A percentile compares a stretch with the other conserved stretches of the same genome.
phyloP scores from a whole-genome alignment of 306 rosid species.

The Quercus parvula region DNA sequence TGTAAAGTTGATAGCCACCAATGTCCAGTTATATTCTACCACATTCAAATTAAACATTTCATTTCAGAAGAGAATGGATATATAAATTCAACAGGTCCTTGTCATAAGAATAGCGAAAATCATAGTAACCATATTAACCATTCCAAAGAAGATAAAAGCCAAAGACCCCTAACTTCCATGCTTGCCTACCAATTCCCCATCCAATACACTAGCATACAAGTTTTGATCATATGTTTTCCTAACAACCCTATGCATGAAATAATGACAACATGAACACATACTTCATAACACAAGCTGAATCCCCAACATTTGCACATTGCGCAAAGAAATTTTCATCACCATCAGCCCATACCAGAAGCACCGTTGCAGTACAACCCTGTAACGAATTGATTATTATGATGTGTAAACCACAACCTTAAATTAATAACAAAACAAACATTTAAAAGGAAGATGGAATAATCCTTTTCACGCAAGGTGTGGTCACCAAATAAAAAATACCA shows the following conservation, averaged over 20 bases:
- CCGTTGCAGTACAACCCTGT: constrained; percentile 99
- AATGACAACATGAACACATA: constrained; percentile 31
- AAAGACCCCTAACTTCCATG: background rate
- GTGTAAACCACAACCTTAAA: constrained; percentile 14
- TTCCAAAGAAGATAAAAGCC: background rate
- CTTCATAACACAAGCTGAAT: constrained; percentile 85
- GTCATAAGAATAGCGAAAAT: background rate
- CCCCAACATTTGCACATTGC: constrained; percentile 98
- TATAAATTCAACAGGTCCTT: background rate
- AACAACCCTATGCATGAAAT: constrained; percentile 12
- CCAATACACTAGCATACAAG: constrained; percentile 6
- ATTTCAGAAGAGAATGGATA: background rate
- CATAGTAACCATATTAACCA: background rate
- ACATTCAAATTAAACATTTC: background rate
- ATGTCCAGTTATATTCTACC: background rate
- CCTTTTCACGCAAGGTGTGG: background rate
- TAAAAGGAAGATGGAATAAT: background rate
- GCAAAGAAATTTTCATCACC: constrained; percentile 56
- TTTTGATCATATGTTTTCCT: constrained; percentile 13
- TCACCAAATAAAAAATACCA: background rate
- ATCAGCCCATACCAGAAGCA: constrained; percentile 89
- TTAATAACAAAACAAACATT: background rate
- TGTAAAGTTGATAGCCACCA: background rate
- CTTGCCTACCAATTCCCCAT: constrained; percentile 22
- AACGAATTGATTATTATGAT: constrained; percentile 23